Evolutionary conservation across 2,329 filamentous ascomycete genomes (phyloP).

Genomic region (Penicillium italicum): DNA sequence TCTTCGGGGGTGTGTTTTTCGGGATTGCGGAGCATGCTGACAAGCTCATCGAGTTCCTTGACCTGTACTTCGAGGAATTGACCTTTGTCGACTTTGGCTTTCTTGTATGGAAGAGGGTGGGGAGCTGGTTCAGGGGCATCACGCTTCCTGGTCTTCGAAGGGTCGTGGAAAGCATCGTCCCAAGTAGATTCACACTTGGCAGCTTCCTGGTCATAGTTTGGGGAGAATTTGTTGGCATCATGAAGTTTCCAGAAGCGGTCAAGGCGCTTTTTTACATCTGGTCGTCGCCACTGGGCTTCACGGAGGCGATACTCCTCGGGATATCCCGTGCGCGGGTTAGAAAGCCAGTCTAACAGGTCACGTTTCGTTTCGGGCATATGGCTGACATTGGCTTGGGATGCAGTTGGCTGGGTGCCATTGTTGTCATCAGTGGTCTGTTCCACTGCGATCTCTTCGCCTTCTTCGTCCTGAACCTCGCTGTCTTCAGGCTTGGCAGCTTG

Average conservation of each 20-base stretch:
- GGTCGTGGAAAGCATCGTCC: slow-evolving; percentile 32
- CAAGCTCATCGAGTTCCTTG: slow-evolving; percentile 30
- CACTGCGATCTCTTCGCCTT: slow-evolving; percentile 21
- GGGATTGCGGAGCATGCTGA: slow-evolving; percentile 37
- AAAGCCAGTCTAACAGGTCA: slow-evolving; percentile 20
- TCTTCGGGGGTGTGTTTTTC: slow-evolving; percentile 48
- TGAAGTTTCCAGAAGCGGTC: slow-evolving; percentile 38
- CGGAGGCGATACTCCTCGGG: slow-evolving; percentile 19
- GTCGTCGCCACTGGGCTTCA: slow-evolving; percentile 15
- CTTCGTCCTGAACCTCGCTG: slow-evolving; percentile 9
- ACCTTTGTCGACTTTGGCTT: slow-evolving; percentile 27
- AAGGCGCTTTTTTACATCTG: slow-evolving; percentile 32
- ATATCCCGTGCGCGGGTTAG: slow-evolving; percentile 18
- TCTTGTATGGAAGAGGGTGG: slow-evolving; percentile 37
- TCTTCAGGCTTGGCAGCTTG: slow-evolving; percentile 11
- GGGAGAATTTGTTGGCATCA: slow-evolving; percentile 33
- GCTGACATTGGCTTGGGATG: neutral
- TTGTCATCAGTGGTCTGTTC: slow-evolving; percentile 1
- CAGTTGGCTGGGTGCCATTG: slow-evolving; percentile 1
- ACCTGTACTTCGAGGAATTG: slow-evolving; percentile 38
- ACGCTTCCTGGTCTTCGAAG: slow-evolving; percentile 30
- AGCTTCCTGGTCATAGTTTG: slow-evolving; percentile 33
- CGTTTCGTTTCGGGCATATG: neutral
- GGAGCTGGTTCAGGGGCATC: slow-evolving; percentile 23
- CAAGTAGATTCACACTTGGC: slow-evolving; percentile 32